Conservation (phyloP, 371 early-diverging fungal species). For the Mortierella sp. region DNA sequence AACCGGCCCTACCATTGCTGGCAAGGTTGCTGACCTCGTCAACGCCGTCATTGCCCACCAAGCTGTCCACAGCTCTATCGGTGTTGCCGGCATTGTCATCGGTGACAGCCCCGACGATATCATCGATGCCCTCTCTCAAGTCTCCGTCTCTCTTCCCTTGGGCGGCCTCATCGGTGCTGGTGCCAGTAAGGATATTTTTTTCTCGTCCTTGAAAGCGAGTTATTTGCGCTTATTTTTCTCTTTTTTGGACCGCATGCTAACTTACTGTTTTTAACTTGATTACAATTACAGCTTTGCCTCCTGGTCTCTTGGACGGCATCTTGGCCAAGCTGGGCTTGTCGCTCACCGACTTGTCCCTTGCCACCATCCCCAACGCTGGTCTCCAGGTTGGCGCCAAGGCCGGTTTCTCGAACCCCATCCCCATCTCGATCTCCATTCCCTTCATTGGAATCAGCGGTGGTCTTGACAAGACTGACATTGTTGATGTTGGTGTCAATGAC, state of each 20-base stretch:
- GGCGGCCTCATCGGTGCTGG: constrained; percentile 36
- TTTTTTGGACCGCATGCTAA: background rate
- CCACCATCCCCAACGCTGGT: constrained; percentile 53
- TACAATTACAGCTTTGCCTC: constrained; percentile 12
- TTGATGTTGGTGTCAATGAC: constrained; percentile 42
- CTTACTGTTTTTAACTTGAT: background rate
- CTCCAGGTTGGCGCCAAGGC: constrained; percentile 48
- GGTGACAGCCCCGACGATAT: constrained; percentile 38
- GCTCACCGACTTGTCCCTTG: constrained; percentile 40
- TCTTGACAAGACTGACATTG: constrained; percentile 46
- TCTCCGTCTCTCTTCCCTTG: constrained; percentile 36
- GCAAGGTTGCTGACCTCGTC: constrained; percentile 49
- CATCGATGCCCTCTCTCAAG: constrained; percentile 45
- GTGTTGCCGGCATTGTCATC: constrained; percentile 42
- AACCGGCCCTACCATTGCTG: constrained; percentile 36
- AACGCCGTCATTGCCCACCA: constrained; percentile 52
- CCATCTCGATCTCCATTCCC: constrained; percentile 49
- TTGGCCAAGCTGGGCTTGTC: constrained; percentile 47
- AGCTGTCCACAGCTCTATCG: constrained; percentile 40
- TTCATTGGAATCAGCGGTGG: constrained; percentile 52
- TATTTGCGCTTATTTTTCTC: background rate
- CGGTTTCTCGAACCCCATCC: constrained; percentile 51
- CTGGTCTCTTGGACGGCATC: constrained; percentile 26
- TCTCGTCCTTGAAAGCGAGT: constrained; percentile 9
- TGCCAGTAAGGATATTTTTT: background rate